Evolutionary conservation across 495 filamentous ascomycete species (phyloP).

Genomic region (Filosporella fistucella): DNA sequence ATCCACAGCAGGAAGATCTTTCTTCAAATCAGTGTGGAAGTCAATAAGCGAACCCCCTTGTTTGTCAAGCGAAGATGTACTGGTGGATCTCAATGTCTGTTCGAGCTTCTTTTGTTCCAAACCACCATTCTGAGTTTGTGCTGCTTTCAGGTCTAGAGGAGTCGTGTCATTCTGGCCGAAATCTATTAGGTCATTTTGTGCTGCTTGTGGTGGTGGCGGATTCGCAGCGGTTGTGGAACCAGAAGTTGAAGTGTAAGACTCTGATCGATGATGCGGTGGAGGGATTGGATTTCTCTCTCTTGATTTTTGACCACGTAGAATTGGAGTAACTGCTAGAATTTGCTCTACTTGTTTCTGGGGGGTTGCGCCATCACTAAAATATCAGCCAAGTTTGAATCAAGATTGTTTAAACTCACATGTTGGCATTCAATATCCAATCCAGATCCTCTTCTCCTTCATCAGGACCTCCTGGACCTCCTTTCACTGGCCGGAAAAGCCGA

Average conservation of each 20-base stretch:
- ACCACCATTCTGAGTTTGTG: constrained; percentile 11
- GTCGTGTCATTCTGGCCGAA: constrained; percentile 34
- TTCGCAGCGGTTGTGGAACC: not conserved
- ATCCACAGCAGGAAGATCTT: constrained; percentile 28
- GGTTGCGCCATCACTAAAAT: constrained; percentile 58
- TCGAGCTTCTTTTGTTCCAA: constrained; percentile 34
- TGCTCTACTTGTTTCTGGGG: constrained; percentile 75
- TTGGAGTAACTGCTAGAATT: constrained; percentile 81
- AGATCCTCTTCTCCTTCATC: constrained; percentile 84
- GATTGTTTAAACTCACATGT: constrained; percentile 56
- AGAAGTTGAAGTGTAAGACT: not conserved
- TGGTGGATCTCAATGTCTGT: constrained; percentile 34
- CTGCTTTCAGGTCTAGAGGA: constrained; percentile 10
- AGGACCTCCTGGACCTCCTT: constrained; percentile 63
- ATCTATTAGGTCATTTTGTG: constrained; percentile 38
- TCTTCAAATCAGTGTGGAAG: constrained; percentile 46
- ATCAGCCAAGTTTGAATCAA: constrained; percentile 26
- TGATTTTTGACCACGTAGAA: constrained; percentile 67
- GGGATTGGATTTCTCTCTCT: constrained; percentile 36
- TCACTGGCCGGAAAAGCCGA: constrained; percentile 71
- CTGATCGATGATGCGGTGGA: constrained; percentile 16
- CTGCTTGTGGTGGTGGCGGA: not conserved
- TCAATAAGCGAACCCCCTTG: constrained; percentile 35
- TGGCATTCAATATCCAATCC: constrained; percentile 91
- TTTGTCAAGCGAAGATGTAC: constrained; percentile 25